phyloP scores from a whole-genome alignment of 1,284 basidiomycete species.

The Mrakiaceae sp. region DNA sequence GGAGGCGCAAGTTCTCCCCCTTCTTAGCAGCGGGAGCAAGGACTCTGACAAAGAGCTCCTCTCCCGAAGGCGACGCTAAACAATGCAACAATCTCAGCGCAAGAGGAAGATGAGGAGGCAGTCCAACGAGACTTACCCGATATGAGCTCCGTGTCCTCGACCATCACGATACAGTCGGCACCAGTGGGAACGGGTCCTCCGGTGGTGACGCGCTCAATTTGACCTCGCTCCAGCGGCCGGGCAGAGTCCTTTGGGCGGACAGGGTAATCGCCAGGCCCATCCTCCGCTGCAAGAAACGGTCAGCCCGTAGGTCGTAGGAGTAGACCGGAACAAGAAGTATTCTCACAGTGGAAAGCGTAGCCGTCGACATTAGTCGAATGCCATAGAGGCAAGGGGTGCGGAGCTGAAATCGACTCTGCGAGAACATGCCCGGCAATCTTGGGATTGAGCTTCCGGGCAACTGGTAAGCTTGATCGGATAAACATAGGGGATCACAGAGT shows the following conservation, averaged over 20 bases:
- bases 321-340: neutral
- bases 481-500: too few relatives aligned
- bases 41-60: constrained; percentile 58
- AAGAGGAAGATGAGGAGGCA: too few relatives aligned
- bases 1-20: constrained; percentile 60
- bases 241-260: constrained; percentile 42
- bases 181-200: constrained; percentile 63
- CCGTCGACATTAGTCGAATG: constrained; percentile 76
- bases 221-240: constrained; percentile 40
- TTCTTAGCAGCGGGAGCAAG: constrained; percentile 46
- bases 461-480: neutral
- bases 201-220: constrained; percentile 64
- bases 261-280: constrained; percentile 53
- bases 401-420: constrained; percentile 59
- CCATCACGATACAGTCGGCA: constrained; percentile 74
- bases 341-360: constrained; percentile 62
- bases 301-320: constrained; percentile 1
- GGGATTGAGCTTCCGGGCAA: constrained; percentile 43
- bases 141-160: constrained; percentile 70
- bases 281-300: constrained; percentile 39
- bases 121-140: constrained; percentile 22
- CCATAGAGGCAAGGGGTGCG: constrained; percentile 49
- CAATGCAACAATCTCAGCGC: neutral
- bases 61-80: constrained; percentile 29
- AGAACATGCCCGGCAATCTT: constrained; percentile 54